Evolutionary conservation across 306 rosid species (phyloP).

Genomic region (Lablab purpureus): DNA sequence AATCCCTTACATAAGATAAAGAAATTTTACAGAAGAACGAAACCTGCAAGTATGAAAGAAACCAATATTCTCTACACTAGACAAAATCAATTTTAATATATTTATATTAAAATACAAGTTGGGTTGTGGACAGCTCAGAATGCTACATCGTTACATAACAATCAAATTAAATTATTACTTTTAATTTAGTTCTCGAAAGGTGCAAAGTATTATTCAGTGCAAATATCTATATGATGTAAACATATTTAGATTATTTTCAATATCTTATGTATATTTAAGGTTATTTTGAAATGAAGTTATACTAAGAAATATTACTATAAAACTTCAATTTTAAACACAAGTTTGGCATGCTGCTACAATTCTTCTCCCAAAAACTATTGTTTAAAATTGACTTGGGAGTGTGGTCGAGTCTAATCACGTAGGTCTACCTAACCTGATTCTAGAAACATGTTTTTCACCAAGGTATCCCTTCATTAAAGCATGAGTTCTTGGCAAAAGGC

Average conservation of each 20-base stretch:
- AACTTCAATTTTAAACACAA: not conserved
- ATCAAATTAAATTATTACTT: conserved; percentile 21
- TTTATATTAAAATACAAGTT: conserved; percentile 23
- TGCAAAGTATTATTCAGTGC: not conserved
- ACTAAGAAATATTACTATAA: not conserved
- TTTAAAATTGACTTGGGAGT: not conserved
- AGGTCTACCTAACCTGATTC: not conserved
- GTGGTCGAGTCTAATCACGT: not conserved
- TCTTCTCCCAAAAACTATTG: not conserved
- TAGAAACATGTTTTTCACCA: not conserved
- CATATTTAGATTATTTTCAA: not conserved
- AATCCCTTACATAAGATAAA: conserved; percentile 4
- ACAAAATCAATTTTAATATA: not conserved
- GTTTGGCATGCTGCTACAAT: not conserved
- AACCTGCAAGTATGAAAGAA: conserved; percentile 41
- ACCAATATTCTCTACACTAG: conserved; percentile 37
- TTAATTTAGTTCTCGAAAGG: conserved; percentile 19
- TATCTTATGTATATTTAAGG: not conserved
- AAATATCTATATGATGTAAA: not conserved
- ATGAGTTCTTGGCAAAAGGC: not conserved
- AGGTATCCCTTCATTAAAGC: not conserved
- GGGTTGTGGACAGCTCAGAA: conserved; percentile 64
- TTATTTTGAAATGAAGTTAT: not conserved
- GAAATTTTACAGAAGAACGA: conserved; percentile 6
- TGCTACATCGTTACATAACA: conserved; percentile 39